Evolutionary conservation across 345 rosid genomes (phyloP).

Genomic region (Ricinus communis): DNA sequence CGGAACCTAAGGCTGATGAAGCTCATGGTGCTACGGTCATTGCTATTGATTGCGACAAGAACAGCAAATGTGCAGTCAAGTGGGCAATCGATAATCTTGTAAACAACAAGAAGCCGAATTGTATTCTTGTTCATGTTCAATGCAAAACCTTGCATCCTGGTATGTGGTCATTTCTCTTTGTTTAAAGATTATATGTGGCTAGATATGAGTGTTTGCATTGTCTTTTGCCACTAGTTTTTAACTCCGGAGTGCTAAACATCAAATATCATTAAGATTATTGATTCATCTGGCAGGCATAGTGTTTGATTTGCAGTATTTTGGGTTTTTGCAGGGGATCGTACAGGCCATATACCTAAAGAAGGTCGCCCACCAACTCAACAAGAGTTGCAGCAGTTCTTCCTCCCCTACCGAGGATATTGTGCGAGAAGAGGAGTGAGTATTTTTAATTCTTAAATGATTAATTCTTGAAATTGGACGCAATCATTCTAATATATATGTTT

Average conservation of each 20-base stretch:
- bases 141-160: slow-evolving; percentile 27
- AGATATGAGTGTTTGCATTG: neutral
- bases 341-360: slow-evolving; percentile 28
- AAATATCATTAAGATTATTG: neutral
- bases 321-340: slow-evolving; percentile 26
- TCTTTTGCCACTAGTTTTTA: neutral
- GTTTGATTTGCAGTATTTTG: neutral
- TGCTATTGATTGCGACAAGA: slow-evolving; percentile 49
- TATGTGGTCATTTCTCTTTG: too few relatives aligned
- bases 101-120: slow-evolving; percentile 10
- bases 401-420: slow-evolving; percentile 65
- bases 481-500: neutral
- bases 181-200: too few relatives aligned
- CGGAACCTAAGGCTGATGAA: neutral
- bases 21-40: slow-evolving; percentile 36
- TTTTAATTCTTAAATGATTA: neutral
- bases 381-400: slow-evolving; percentile 56
- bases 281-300: neutral
- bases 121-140: slow-evolving; percentile 46
- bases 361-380: slow-evolving; percentile 47
- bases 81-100: slow-evolving; percentile 57
- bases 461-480: neutral
- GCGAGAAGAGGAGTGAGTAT: slow-evolving; percentile 70
- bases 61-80: slow-evolving; percentile 54
- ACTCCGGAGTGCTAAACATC: too few relatives aligned